Evolutionary conservation across 1,139 yeast genomes (phyloP).

Genomic region (Martiniozyma asiatica): DNA sequence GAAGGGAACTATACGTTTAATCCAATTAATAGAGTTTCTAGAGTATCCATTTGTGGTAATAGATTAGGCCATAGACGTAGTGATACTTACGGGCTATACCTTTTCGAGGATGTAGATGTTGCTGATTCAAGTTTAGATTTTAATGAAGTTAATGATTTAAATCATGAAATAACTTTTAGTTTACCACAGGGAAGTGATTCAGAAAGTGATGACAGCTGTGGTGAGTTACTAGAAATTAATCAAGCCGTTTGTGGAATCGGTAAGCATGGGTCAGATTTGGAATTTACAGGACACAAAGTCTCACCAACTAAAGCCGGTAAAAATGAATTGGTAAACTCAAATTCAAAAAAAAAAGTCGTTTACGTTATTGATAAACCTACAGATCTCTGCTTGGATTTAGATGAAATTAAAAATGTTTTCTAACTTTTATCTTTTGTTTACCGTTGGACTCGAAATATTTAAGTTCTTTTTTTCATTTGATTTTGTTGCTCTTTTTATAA

Average conservation of each 20-base stretch:
- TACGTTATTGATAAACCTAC: constrained; percentile 2
- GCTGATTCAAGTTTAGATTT: background rate
- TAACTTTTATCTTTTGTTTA: too few relatives aligned
- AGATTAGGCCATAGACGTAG: constrained; percentile 3
- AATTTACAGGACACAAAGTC: too few relatives aligned
- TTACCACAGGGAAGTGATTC: background rate
- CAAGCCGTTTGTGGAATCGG: too few relatives aligned
- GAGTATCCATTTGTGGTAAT: constrained; percentile 1
- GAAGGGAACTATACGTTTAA: background rate
- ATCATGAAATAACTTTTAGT: background rate
- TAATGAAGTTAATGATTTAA: background rate
- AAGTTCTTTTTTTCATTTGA: background rate
- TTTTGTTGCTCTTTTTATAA: background rate
- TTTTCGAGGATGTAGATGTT: background rate
- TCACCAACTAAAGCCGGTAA: too few relatives aligned
- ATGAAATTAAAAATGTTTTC: too few relatives aligned
- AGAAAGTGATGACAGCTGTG: background rate
- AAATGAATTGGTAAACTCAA: too few relatives aligned
- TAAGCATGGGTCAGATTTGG: too few relatives aligned
- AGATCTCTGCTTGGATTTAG: constrained; percentile 3
- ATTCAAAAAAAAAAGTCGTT: background rate
- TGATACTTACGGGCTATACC: background rate
- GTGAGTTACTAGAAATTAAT: too few relatives aligned
- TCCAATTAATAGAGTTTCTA: background rate
- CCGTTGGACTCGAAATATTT: background rate